Evolutionary conservation across 139 green algal species (phyloP).

Genomic region (Dunaliella sp.): DNA sequence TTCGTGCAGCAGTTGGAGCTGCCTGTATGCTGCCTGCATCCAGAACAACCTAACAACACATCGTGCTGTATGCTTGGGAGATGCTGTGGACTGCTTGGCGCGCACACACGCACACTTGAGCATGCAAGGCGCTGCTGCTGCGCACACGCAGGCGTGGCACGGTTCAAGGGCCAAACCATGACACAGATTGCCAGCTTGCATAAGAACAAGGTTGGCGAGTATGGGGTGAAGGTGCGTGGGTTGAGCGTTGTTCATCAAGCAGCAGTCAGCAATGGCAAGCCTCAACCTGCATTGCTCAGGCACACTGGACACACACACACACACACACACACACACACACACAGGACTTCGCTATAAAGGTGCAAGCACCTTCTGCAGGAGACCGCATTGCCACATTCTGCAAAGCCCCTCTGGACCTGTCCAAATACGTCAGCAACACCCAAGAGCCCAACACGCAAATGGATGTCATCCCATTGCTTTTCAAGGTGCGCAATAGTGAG

Average conservation of each 20-base stretch:
- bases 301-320: not conserved
- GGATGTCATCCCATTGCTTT: not conserved
- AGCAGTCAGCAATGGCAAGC: too few relatives aligned
- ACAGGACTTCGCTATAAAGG: not conserved
- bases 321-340: not conserved
- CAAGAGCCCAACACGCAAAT: not conserved
- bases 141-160: not conserved
- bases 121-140: not conserved
- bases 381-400: not conserved
- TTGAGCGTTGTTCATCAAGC: too few relatives aligned
- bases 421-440: not conserved
- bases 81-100: too few relatives aligned
- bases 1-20: too few relatives aligned
- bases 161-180: not conserved
- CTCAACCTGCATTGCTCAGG: too few relatives aligned
- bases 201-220: not conserved
- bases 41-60: too few relatives aligned
- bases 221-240: not conserved
- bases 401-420: not conserved
- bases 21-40: too few relatives aligned
- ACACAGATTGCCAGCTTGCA: not conserved
- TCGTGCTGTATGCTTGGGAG: too few relatives aligned
- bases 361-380: not conserved
- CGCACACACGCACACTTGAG: too few relatives aligned
- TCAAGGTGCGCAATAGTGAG: not conserved